phyloP scores from a whole-genome alignment of 352 stramenopile genomes.

The Peronospora farinosa region DNA sequence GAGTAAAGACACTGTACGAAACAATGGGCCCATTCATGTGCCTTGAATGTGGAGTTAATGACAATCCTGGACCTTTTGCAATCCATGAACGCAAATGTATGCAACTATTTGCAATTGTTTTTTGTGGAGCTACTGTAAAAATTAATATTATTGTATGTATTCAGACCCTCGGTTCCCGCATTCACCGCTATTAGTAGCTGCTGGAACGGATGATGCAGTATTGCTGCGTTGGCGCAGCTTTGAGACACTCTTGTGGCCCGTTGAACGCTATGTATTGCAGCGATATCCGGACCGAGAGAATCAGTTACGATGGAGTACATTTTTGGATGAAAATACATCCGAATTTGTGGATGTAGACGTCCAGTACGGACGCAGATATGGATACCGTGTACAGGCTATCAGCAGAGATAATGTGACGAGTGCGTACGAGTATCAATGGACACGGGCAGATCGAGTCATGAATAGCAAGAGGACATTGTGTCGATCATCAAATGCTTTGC shows the following conservation, averaged over 20 bases:
- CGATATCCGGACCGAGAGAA: slow-evolving; percentile 33
- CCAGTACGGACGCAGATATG: slow-evolving; percentile 29
- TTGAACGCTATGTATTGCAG: slow-evolving; percentile 41
- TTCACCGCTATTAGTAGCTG: slow-evolving; percentile 39
- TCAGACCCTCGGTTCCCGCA: slow-evolving; percentile 42
- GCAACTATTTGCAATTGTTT: not conserved
- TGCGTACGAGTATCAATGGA: slow-evolving; percentile 42
- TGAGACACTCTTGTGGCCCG: slow-evolving; percentile 35
- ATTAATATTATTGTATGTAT: slow-evolving; percentile 1
- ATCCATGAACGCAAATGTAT: slow-evolving; percentile 27
- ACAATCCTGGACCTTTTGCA: slow-evolving; percentile 3
- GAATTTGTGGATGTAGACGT: slow-evolving; percentile 32
- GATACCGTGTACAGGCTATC: slow-evolving; percentile 40
- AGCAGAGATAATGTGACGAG: slow-evolving; percentile 33
- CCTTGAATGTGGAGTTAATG: slow-evolving; percentile 3
- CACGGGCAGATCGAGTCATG: slow-evolving; percentile 7
- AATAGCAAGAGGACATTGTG: slow-evolving; percentile 4
- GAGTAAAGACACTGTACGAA: slow-evolving; percentile 11
- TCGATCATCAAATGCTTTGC: slow-evolving; percentile 12
- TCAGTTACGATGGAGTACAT: slow-evolving; percentile 32
- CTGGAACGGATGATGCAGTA: slow-evolving; percentile 33
- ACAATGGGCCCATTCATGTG: slow-evolving; percentile 9
- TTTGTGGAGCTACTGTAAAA: not conserved
- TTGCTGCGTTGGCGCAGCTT: slow-evolving; percentile 44
- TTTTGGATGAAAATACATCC: slow-evolving; percentile 35